phyloP scores from a whole-genome alignment of 805 yeast species.

The Crinitomyces ghanaensis region DNA sequence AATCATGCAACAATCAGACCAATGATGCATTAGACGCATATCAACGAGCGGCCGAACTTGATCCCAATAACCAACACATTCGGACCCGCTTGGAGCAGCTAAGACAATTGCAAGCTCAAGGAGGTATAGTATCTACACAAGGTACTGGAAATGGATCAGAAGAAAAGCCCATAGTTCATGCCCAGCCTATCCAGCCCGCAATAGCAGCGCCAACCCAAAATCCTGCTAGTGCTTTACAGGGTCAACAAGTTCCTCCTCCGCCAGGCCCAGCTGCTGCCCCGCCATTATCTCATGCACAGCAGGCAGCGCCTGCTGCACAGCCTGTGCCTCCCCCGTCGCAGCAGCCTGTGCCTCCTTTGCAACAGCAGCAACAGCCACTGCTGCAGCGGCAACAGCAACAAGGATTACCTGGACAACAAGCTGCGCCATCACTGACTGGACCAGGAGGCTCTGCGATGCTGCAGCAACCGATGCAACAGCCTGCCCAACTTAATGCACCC shows the following conservation, averaged over 20 bases:
- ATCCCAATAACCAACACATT: conserved; percentile 89
- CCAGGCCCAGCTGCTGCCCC: conserved; percentile 7
- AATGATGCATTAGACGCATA: conserved; percentile 95
- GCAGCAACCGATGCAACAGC: conserved; percentile 10
- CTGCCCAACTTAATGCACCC: too few relatives aligned
- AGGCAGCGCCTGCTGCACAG: conserved; percentile 2
- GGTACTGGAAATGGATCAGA: conserved; percentile 50
- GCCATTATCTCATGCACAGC: conserved; percentile 4
- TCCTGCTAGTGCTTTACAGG: conserved; percentile 40
- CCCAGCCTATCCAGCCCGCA: too few relatives aligned
- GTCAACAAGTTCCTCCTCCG: conserved; percentile 15
- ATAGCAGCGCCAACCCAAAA: too few relatives aligned
- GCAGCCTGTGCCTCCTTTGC: conserved; percentile 1
- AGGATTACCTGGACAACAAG: conserved; percentile 9
- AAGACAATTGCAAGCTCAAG: conserved; percentile 21
- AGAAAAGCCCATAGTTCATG: conserved; percentile 46
- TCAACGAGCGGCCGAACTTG: conserved; percentile 89
- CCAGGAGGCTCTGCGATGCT: conserved; percentile 11
- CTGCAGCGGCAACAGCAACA: conserved; percentile 36
- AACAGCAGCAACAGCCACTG: not conserved
- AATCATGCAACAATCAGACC: conserved; percentile 92
- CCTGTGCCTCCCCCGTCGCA: not conserved
- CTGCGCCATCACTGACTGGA: conserved; percentile 14
- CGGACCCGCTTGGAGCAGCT: conserved; percentile 85
- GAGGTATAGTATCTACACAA: conserved; percentile 10